Evolutionary conservation across 2,329 filamentous ascomycete species (phyloP).

Genomic region (Ascosphaera acerosa): DNA sequence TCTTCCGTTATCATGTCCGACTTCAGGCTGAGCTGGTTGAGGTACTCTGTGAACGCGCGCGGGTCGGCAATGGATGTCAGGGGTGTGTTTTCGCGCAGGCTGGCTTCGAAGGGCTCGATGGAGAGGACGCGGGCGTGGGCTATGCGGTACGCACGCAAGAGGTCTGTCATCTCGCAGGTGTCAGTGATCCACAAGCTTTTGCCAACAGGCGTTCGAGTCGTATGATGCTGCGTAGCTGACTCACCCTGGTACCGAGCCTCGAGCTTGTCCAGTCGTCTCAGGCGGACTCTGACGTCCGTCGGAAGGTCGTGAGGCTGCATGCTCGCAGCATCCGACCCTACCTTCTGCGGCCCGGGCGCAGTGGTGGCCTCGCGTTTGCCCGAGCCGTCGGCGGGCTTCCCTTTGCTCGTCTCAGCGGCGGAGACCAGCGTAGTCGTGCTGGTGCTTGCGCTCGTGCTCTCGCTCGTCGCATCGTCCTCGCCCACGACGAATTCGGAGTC

Average conservation of each 20-base stretch:
- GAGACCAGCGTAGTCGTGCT: too few species aligned
- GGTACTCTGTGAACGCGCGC: conserved; percentile 61
- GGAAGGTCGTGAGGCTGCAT: conserved; percentile 31
- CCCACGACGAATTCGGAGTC: conserved; percentile 70
- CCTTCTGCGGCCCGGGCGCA: conserved; percentile 7
- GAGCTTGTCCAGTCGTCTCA: conserved; percentile 73
- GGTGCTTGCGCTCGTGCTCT: too few species aligned
- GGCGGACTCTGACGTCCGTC: conserved; percentile 44
- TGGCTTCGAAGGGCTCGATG: conserved; percentile 83
- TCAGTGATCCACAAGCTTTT: conserved; percentile 1
- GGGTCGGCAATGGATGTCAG: conserved; percentile 73
- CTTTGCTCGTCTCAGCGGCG: conserved; percentile 4
- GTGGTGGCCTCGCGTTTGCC: conserved; percentile 7
- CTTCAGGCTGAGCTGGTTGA: conserved; percentile 64
- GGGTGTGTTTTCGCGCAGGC: conserved; percentile 76
- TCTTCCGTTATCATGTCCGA: conserved; percentile 88
- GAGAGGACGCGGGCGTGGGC: conserved; percentile 67
- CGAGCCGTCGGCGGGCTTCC: conserved; percentile 7
- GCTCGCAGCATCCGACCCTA: conserved; percentile 6
- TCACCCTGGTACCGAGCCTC: conserved; percentile 67
- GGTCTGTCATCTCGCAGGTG: conserved; percentile 29
- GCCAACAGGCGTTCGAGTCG: too few species aligned
- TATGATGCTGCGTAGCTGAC: too few species aligned
- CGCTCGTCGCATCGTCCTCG: conserved; percentile 35
- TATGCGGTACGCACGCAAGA: conserved; percentile 73